A percentile compares a stretch with the other conserved stretches of the same genome.
phyloP scores from a whole-genome alignment of 768 basidiomycete species.

The Collybia sordida region DNA sequence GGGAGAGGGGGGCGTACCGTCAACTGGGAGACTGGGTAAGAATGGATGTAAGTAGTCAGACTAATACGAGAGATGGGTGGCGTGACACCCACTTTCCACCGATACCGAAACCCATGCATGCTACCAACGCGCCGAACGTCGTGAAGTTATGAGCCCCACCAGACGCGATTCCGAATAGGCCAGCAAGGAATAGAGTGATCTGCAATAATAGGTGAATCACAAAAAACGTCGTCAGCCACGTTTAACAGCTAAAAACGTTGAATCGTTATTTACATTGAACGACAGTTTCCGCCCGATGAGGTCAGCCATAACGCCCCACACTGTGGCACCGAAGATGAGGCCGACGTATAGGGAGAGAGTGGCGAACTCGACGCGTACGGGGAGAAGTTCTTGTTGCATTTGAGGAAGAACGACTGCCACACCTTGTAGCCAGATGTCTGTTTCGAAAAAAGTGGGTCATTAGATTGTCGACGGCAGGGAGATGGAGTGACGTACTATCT shows the following conservation, averaged over 20 bases:
- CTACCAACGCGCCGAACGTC: slow-evolving; percentile 43
- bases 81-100: slow-evolving; percentile 46
- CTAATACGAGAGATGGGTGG: slow-evolving; percentile 10
- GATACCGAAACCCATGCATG: slow-evolving; percentile 48
- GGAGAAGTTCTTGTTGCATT: slow-evolving; percentile 41
- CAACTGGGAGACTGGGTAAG: slow-evolving; percentile 38
- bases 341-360: slow-evolving; percentile 48
- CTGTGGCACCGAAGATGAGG: slow-evolving; percentile 46
- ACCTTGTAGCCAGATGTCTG: slow-evolving; percentile 49
- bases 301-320: slow-evolving; percentile 51
- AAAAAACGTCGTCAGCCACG: not conserved
- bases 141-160: slow-evolving; percentile 46
- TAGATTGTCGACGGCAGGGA: not conserved
- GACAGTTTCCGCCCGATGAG: slow-evolving; percentile 45
- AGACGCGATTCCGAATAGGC: slow-evolving; percentile 51
- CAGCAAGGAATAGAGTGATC: slow-evolving; percentile 33
- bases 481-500: slow-evolving; percentile 36
- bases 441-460: not conserved
- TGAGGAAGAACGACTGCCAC: slow-evolving; percentile 45
- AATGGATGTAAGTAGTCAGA: slow-evolving; percentile 20
- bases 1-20: slow-evolving; percentile 44
- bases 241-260: not conserved
- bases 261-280: slow-evolving; percentile 31
- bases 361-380: slow-evolving; percentile 41
- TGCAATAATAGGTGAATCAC: slow-evolving; percentile 1